Conservation (phyloP, 257 asterid genomes). For the Buddleja alternifolia region DNA sequence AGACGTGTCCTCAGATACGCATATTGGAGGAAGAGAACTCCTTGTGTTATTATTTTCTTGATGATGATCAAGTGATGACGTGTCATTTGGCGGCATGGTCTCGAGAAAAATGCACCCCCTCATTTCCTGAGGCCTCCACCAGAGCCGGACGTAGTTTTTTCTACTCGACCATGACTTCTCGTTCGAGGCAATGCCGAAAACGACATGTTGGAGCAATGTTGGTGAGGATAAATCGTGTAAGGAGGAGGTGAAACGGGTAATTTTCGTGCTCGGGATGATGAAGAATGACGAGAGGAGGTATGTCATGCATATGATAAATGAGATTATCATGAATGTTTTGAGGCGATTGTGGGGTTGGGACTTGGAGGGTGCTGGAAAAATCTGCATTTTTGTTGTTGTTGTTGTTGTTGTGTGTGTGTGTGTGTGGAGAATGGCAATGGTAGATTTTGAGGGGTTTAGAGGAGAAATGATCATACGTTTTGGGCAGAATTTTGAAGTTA, state of each 20-base stretch:
- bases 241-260: constrained; percentile 30
- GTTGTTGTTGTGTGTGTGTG: too few relatives aligned
- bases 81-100: constrained; percentile 31
- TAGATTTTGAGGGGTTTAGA: background rate
- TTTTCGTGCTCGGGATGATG: constrained; percentile 33
- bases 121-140: constrained; percentile 79
- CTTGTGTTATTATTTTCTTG: too few relatives aligned
- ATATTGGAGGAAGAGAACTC: constrained; percentile 52
- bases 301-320: constrained; percentile 33
- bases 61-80: constrained; percentile 18
- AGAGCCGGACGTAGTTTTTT: constrained; percentile 55
- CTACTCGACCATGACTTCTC: constrained; percentile 54
- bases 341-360: constrained; percentile 34
- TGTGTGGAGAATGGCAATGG: background rate
- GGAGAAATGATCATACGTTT: background rate
- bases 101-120: constrained; percentile 86
- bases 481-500: constrained; percentile 27
- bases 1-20: constrained; percentile 69
- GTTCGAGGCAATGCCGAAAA: constrained; percentile 78
- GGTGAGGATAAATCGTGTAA: constrained; percentile 31
- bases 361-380: constrained; percentile 28
- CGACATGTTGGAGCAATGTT: constrained; percentile 65
- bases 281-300: constrained; percentile 41
- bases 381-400: constrained; percentile 41
- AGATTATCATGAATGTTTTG: constrained; percentile 32